Conservation (phyloP, 2,329 filamentous ascomycete genomes). For the Trichoderma pleuroti region DNA sequence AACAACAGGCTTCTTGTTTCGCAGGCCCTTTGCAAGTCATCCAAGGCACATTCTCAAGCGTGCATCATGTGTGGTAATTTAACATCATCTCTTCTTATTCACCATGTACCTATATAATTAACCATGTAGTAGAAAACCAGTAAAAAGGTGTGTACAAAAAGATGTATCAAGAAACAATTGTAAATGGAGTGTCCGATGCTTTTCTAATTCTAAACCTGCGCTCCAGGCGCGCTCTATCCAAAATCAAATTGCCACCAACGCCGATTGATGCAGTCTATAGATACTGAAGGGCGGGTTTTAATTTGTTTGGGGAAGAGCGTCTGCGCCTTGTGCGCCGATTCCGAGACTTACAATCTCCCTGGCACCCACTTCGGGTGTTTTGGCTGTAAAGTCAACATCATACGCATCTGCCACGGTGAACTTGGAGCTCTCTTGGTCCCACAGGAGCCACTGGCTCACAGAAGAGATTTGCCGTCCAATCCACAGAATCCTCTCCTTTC, state of each 20-base stretch:
- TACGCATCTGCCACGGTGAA: conserved; percentile 42
- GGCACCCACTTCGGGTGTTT: not conserved
- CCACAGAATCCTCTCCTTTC: conserved; percentile 58
- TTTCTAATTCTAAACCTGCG: not conserved
- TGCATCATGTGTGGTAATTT: no score
- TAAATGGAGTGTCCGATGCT: not conserved
- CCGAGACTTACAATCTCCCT: not conserved
- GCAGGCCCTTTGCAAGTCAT: no score
- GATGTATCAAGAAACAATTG: not conserved
- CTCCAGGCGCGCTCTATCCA: not conserved
- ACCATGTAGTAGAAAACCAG: no score
- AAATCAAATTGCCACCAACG: not conserved
- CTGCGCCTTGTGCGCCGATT: not conserved
- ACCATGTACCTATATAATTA: no score
- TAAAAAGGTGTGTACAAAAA: no score
- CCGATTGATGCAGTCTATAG: not conserved
- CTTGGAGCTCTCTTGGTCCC: conserved; percentile 34
- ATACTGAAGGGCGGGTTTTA: not conserved
- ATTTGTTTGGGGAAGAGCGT: not conserved
- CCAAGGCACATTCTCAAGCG: no score
- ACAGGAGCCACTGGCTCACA: conserved; percentile 43
- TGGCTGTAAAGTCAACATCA: conserved; percentile 31
- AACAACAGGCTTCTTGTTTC: no score
- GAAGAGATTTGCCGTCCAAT: conserved; percentile 49
- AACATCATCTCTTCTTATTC: no score